Percentiles rank a stretch among this genome's conserved stretches.
phyloP scores from a whole-genome alignment of 1,139 yeast genomes.

The Saccharomycopsis crataegensis region DNA sequence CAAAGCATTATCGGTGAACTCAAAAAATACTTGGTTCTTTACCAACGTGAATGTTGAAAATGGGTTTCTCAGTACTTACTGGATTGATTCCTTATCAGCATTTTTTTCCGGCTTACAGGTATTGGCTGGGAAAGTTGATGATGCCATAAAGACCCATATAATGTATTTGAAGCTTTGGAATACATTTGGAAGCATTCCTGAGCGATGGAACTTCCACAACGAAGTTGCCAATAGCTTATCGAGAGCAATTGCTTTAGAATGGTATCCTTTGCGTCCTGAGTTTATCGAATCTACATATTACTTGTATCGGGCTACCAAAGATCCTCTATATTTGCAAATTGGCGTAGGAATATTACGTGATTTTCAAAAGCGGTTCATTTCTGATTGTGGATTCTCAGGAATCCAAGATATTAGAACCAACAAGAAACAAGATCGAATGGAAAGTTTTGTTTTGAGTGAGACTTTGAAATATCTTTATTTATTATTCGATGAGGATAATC shows the following conservation, averaged over 20 bases:
- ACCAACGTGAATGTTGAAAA: conserved; percentile 48
- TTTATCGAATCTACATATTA: conserved; percentile 84
- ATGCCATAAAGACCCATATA: conserved; percentile 57
- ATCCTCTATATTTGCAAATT: conserved; percentile 72
- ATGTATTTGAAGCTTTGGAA: conserved; percentile 77
- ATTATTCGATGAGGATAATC: conserved; percentile 63
- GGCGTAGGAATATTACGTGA: conserved; percentile 60
- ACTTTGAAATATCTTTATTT: conserved; percentile 78
- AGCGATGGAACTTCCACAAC: conserved; percentile 60
- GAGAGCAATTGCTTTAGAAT: conserved; percentile 44
- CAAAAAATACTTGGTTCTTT: conserved; percentile 49
- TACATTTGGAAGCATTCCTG: conserved; percentile 75
- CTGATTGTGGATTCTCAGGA: conserved; percentile 80
- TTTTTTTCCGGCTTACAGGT: conserved; percentile 86
- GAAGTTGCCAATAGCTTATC: neutral
- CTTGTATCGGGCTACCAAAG: conserved; percentile 75
- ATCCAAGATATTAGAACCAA: conserved; percentile 61
- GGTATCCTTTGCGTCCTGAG: conserved; percentile 93
- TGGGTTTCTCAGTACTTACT: conserved; percentile 47
- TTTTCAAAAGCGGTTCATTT: conserved; percentile 43
- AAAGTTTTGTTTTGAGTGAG: conserved; percentile 82
- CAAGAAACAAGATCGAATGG: conserved; percentile 72
- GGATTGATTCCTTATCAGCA: conserved; percentile 86
- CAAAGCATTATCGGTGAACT: conserved; percentile 45
- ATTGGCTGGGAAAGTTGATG: conserved; percentile 63